Conservation (phyloP, 352 stramenopile genomes). For the Phytopythium chamaehyphon region DNA sequence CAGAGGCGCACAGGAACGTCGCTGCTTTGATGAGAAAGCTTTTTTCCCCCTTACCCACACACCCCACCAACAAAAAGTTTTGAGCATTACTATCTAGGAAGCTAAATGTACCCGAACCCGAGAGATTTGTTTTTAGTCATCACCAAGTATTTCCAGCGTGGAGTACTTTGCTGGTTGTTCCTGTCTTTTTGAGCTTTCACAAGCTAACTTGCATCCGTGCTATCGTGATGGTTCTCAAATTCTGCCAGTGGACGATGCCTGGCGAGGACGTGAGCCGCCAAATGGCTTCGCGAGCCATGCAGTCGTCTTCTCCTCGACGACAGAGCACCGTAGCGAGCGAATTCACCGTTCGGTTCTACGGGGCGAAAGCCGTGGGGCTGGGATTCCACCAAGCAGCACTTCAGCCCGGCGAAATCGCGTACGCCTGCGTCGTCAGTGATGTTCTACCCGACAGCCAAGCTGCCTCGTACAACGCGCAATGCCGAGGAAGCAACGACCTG, state of each 20-base stretch:
- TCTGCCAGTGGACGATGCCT: conserved; percentile 34
- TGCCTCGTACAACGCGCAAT: conserved; percentile 52
- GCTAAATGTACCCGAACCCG: background rate
- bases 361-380: conserved; percentile 39
- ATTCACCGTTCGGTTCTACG: conserved; percentile 57
- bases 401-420: conserved; percentile 11
- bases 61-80: conserved; percentile 10
- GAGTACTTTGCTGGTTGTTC: background rate
- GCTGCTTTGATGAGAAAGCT: background rate
- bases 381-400: conserved; percentile 23
- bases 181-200: too few species aligned
- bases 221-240: conserved; percentile 43
- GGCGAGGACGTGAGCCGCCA: background rate
- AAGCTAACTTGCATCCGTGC: background rate
- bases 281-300: background rate
- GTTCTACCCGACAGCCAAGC: conserved; percentile 34
- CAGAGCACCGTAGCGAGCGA: conserved; percentile 12
- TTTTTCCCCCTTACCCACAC: too few species aligned
- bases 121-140: background rate
- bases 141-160: conserved; percentile 6
- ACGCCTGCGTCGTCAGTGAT: conserved; percentile 39
- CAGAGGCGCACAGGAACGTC: background rate
- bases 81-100: conserved; percentile 13
- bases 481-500: conserved; percentile 35
- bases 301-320: background rate